These are phyloP conservation scores for Calonectria hongkongensis DNA, from an alignment of 2,329 filamentous ascomycete species.

Conservation along the genomic window DNA sequence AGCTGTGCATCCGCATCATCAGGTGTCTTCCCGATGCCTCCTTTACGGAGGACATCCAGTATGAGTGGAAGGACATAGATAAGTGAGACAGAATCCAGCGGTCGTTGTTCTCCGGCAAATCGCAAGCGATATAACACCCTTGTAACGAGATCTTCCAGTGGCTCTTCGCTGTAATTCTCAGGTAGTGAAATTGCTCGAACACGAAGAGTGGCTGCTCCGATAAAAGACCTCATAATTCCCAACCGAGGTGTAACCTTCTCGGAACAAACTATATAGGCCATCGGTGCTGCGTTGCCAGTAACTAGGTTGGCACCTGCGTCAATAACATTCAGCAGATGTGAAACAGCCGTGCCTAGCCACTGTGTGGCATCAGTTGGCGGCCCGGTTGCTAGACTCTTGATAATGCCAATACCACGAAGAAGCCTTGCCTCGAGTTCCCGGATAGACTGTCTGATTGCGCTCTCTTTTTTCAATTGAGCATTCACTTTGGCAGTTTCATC, in stretches of 20 bases:
- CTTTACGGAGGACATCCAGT: slow-evolving; percentile 84
- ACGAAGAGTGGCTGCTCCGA: slow-evolving; percentile 90
- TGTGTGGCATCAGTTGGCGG: slow-evolving; percentile 91
- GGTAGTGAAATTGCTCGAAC: slow-evolving; percentile 85
- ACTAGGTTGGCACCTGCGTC: slow-evolving; percentile 88
- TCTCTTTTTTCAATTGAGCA: slow-evolving; percentile 91
- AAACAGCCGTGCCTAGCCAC: slow-evolving; percentile 91
- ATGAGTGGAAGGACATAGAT: slow-evolving; percentile 91
- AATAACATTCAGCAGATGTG: slow-evolving; percentile 82
- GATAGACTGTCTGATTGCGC: slow-evolving; percentile 84
- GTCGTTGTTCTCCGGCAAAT: slow-evolving; percentile 94
- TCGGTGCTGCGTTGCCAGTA: slow-evolving; percentile 85
- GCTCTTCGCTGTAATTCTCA: slow-evolving; percentile 83
- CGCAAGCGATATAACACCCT: slow-evolving; percentile 92
- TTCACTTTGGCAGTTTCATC: slow-evolving; percentile 95
- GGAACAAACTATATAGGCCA: slow-evolving; percentile 87
- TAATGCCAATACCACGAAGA: slow-evolving; percentile 88
- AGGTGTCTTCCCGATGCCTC: slow-evolving; percentile 81
- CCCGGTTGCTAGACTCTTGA: slow-evolving; percentile 86
- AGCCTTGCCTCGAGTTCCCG: slow-evolving; percentile 81
- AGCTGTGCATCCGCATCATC: slow-evolving; percentile 94
- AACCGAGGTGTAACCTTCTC: slow-evolving; percentile 84
- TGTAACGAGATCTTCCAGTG: slow-evolving; percentile 89
- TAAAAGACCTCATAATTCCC: slow-evolving; percentile 85
- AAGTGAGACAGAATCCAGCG: slow-evolving; percentile 90